Base-by-base conservation (phyloP, 192 early-diverging fungal species). In the Coemansia sp. region DNA sequence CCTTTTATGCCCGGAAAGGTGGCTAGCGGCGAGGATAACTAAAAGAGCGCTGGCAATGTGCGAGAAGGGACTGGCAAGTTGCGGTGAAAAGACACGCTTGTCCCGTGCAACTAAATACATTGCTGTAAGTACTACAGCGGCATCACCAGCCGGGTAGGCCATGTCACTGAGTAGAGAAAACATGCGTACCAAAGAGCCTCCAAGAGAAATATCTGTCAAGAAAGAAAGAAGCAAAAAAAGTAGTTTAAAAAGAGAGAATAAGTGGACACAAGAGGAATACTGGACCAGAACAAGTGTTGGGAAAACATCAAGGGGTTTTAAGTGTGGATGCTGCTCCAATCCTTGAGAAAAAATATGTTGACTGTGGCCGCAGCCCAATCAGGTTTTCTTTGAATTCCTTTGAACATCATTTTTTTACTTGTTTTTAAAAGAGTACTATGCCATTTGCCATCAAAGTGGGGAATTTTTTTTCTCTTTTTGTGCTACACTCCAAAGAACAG, bases 31-130 rank as follows among this genome's bases (percentile, higher is more conserved):
- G 60, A 65, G 17, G 8, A 66, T 38, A 1, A 64, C 63, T 11
- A 72, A 46, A 20, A 65, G 34, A 10, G 67, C 13, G 11, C 45
- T 39, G 34, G 67, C 67, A 31, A 45, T 32, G 58, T 22, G 34
- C 32, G 38, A 61, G 29, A 48, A 39, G 4, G 58, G 67, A 12
- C 20, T 46, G 9, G 59, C 5, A 5, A 46, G 31, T 15, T 19
- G 44, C 9, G 15, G 17, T 19, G 58, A 19, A 5, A 20, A 9
- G 9, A 7, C 1, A 0, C n/a, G 5, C 15, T 39, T 60, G 32
- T 60, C 19, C 34, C 15, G 32, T 8, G 8, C 34, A 0, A 60
- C 19, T 5, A 60, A 60, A 31, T 38, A 60, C 15, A 60, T 1
- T 10, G 32, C 13, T 17, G 36, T 19, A 36, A 60, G 36, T 11